Conservation (phyloP, 2,329 filamentous ascomycete species). For the Aspergillus pseudoglaucus region DNA sequence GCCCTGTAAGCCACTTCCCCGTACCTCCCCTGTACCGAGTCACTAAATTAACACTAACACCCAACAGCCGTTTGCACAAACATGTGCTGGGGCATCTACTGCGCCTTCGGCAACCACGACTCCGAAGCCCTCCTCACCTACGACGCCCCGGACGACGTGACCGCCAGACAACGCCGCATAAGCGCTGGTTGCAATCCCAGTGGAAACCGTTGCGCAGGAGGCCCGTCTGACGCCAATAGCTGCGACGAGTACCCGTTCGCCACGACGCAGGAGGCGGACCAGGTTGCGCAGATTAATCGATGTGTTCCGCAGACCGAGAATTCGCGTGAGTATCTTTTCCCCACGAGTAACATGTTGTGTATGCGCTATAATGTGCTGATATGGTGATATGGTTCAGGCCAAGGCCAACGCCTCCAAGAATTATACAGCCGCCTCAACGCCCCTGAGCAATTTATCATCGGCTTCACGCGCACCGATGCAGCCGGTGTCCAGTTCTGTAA, state of each 20-base stretch:
- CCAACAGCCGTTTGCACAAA: background rate
- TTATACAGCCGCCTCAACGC: background rate
- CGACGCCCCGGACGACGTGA: background rate
- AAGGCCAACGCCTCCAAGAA: background rate
- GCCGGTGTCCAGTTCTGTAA: background rate
- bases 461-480: background rate
- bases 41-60: too few species aligned
- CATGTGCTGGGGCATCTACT: background rate
- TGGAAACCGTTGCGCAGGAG: background rate
- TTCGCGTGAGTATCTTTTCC: background rate
- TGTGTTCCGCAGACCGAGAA: background rate
- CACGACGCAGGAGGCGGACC: background rate
- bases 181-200: background rate
- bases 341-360: background rate
- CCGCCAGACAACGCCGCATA: background rate
- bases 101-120: background rate
- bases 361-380: background rate
- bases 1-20: too few species aligned
- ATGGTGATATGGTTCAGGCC: background rate
- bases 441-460: background rate
- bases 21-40: too few species aligned
- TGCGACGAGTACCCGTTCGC: background rate
- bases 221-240: background rate
- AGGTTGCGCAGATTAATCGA: background rate
- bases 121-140: background rate